Base-by-base conservation (phyloP, 108 stramenopile species). In the Skeletonema costatum region DNA sequence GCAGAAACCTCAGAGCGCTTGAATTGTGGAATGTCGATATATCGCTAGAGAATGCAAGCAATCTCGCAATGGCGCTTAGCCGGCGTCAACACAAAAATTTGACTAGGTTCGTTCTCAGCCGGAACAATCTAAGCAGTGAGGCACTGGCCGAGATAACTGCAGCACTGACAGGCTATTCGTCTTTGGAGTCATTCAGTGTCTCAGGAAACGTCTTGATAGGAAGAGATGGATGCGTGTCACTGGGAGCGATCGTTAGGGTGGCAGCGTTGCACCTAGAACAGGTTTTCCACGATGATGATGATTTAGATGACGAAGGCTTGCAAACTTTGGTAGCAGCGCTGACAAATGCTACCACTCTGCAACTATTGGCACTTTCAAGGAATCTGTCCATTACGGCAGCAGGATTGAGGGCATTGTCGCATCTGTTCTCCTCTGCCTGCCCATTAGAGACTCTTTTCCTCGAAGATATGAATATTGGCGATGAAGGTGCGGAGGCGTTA, bases 401-500 rank as follows among this genome's bases (percentile, higher is more conserved):
- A 51, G 50, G 50, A 19, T 51, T 51, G 50, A 51, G 50, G 50
- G n/a, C 5, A 6, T 21, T 51, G 50, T 17, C 50, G 19, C 6
- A 17, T 0, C 19, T 51, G 6, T 25, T 25, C 25, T 25, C 25
- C 25, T 25, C 30, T n/a, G 46, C 1, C 48, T 64, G 63, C 8
- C 6, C 38, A 7, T 1, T 64, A 1, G 63, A 64, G 8, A 17
- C 39, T 8, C 63, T 64, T n/a, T n/a, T 38, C 38, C 63, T 64
- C 48, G 63, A 64, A 19, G 19, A 39, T 0, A 64, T 50, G 39
- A 51, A 8, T 48, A 51, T 64, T 60, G 67, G 29, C 25, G 67
- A 68, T 60, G 67, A 68, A 58, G 67, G 36, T 31, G 17, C 60
- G 2, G 56, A 68, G 67, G 67, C 67, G 1, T 60, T 68, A 53